Base-by-base conservation (phyloP, 2,329 filamentous ascomycete species). In the Paecilomyces sp. region DNA sequence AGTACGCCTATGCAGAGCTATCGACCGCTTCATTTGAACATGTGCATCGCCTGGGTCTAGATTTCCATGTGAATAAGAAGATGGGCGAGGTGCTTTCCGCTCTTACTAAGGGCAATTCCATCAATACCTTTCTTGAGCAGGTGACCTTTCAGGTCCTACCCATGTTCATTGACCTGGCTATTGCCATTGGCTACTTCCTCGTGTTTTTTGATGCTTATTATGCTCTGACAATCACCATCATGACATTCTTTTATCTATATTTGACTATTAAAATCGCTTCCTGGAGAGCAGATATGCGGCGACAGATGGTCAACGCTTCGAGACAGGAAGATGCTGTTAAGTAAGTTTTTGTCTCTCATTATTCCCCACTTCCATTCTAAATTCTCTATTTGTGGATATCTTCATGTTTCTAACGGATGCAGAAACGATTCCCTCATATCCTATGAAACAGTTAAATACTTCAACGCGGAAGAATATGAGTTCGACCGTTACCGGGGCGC, bases 11-110 rank as follows among this genome's bases (percentile, higher is more conserved):
- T 76, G 88, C 91, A 70, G 91, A 94, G 64, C 83, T 99, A 60
- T 96, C 92, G 6, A 94, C 94, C 1, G 92, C 94, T 15, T 91
- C 93, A 9, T 99, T 99, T 72, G 93, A 97, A 77, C 94, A 99
- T 73, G 94, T 99, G 24, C 94, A 99, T 75, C 88, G 89, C 56
- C 85, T 99, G 34, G 96, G 92, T 74, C 83, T 97, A 65, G 94
- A 97, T 73, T 99, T 99, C 70, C 94, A 99, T 71, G 84, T 97
- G 3, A 92, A 91, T 57, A 99, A 99, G 77, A 91, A 93, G 70
- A 99, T 94, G 0, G 94, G 94, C 63, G 94, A 99, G 75, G 92
- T 99, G 9, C 80, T 97, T 15, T 97, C 93, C 12, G 94, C 94
- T 1, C 82, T 99, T 64, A 96, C 94, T 78, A 99, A 97, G 74